These are phyloP conservation scores for Raphanus hybrid DNA, from an alignment of 441 rosid genomes.

Conservation along the genomic window DNA sequence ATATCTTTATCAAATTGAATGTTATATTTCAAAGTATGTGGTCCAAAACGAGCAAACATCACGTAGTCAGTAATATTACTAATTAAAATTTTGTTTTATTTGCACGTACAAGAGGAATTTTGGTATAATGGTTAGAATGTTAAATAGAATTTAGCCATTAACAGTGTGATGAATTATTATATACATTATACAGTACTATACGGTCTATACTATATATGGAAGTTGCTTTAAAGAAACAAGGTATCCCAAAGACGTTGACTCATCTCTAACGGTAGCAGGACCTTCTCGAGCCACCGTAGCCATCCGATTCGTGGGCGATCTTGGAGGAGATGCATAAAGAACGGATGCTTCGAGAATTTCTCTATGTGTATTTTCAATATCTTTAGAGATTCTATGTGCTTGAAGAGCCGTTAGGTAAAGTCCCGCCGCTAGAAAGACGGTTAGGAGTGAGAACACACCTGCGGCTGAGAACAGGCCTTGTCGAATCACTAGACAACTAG, in stretches of 20 bases:
- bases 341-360: conserved; percentile 63
- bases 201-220: conserved; percentile 7
- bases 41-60: background rate
- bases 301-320: conserved; percentile 53
- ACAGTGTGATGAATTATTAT: background rate
- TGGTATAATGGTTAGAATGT: background rate
- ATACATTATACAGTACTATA: conserved; percentile 1
- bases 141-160: background rate
- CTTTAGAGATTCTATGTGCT: conserved; percentile 59
- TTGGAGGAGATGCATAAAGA: conserved; percentile 74
- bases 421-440: conserved; percentile 74
- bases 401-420: conserved; percentile 70
- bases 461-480: conserved; percentile 87
- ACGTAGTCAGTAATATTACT: background rate
- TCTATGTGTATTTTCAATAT: conserved; percentile 54
- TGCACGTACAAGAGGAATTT: background rate
- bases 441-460: conserved; percentile 63
- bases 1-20: background rate
- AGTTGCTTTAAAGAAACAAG: conserved; percentile 46
- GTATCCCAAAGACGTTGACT: conserved; percentile 36
- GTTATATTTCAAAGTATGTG: background rate
- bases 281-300: conserved; percentile 62
- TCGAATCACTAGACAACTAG: conserved; percentile 62
- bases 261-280: conserved; percentile 48
- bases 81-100: background rate